Evolutionary conservation across 441 rosid genomes (phyloP).

Genomic region (Biscutella auriculata): DNA sequence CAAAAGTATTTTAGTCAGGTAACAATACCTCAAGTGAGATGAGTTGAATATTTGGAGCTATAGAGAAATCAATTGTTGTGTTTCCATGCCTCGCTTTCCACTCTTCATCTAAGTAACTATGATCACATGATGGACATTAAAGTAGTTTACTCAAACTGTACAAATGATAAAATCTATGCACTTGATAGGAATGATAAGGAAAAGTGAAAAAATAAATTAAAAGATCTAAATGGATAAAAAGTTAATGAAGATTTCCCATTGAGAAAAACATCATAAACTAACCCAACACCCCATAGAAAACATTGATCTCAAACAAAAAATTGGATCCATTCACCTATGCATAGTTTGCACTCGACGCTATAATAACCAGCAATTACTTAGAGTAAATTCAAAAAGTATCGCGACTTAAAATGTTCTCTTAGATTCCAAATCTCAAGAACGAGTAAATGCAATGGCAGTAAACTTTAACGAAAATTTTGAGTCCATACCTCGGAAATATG

Average conservation of each 20-base stretch:
- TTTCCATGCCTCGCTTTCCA: slow-evolving; percentile 57
- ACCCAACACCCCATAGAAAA: not conserved
- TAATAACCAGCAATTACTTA: not conserved
- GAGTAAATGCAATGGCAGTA: not conserved
- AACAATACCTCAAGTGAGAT: slow-evolving; percentile 68
- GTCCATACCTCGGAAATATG: slow-evolving; percentile 52
- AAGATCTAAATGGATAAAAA: not conserved
- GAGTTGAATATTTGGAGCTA: slow-evolving; percentile 51
- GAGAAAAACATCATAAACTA: not conserved
- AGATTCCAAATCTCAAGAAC: not conserved
- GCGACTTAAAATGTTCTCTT: not conserved
- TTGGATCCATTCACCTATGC: not conserved
- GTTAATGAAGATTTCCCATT: not conserved
- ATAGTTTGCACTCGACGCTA: not conserved
- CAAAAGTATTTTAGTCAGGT: not conserved
- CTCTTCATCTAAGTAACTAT: slow-evolving; percentile 54
- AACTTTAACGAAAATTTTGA: not conserved
- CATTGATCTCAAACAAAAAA: not conserved
- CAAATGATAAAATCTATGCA: not conserved
- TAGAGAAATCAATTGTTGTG: slow-evolving; percentile 36
- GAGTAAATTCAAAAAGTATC: not conserved
- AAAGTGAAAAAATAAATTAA: not conserved
- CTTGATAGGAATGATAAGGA: not conserved
- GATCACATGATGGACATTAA: slow-evolving; percentile 14
- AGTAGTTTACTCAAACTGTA: not conserved